These are phyloP conservation scores for Microdochium bolleyi DNA, from an alignment of 2,329 filamentous ascomycete genomes.

Conservation along the genomic window DNA sequence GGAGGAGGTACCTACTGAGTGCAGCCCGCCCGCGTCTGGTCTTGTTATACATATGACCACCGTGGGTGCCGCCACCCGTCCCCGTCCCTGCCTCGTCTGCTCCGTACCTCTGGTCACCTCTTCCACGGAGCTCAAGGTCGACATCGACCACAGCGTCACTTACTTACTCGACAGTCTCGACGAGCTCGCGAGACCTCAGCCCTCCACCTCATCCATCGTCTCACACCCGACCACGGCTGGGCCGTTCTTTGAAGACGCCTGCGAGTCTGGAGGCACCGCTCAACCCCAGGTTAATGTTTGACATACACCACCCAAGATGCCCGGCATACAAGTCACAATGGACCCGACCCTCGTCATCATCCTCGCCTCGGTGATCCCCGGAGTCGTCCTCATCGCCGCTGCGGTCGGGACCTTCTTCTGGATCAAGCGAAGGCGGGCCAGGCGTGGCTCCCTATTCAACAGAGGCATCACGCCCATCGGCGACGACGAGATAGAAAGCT, in stretches of 20 bases:
- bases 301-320: neutral
- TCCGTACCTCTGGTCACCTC: neutral
- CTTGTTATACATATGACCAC: neutral
- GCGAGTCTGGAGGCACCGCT: neutral
- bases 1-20: no score
- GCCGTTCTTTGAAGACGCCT: neutral
- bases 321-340: constrained; percentile 4
- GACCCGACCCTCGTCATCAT: constrained; percentile 39
- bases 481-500: constrained; percentile 59
- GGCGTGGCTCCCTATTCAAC: constrained; percentile 33
- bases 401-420: constrained; percentile 23
- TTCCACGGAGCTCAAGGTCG: neutral
- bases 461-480: constrained; percentile 53
- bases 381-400: constrained; percentile 30
- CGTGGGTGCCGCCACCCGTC: neutral
- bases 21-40: no score
- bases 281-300: neutral
- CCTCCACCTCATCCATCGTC: neutral
- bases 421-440: constrained; percentile 28
- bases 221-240: neutral
- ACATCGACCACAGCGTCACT: neutral
- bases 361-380: constrained; percentile 40
- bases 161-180: neutral
- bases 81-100: neutral
- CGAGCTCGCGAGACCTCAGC: no score